phyloP scores from a whole-genome alignment of 148 eudicot species.

The Hydrangea macrophylla region DNA sequence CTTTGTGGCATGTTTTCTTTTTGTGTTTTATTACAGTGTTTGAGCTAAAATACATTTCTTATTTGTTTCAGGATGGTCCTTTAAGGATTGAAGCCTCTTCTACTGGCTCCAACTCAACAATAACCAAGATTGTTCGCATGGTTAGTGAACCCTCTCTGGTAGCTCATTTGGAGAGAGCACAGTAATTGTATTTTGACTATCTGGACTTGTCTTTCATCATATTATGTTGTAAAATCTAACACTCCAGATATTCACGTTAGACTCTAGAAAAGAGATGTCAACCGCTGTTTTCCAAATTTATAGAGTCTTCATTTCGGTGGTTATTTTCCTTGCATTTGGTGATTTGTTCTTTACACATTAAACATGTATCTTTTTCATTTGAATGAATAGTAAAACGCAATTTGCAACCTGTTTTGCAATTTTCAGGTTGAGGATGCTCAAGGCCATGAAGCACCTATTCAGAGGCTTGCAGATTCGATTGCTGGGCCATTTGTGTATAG shows the following conservation, averaged over 20 bases:
- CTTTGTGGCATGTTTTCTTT: neutral
- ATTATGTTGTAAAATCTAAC: neutral
- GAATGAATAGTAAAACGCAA: neutral
- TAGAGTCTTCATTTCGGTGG: neutral
- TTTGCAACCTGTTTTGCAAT: neutral
- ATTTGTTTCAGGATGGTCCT: conserved; percentile 78
- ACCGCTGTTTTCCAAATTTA: neutral
- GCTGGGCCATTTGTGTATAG: conserved; percentile 95
- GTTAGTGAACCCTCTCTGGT: conserved; percentile 33
- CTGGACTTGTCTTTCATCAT: neutral
- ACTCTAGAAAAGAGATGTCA: neutral
- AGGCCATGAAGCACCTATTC: conserved; percentile 97
- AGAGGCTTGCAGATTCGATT: conserved; percentile 92
- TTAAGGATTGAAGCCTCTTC: conserved; percentile 81
- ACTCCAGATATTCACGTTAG: neutral
- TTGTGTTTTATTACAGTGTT: neutral
- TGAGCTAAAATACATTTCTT: neutral
- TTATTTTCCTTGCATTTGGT: neutral
- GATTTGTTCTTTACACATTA: neutral
- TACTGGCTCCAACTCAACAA: conserved; percentile 89
- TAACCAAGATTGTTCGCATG: conserved; percentile 81
- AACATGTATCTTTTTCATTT: neutral
- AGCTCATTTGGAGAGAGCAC: neutral
- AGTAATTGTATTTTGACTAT: neutral
- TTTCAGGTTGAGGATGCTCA: conserved; percentile 96